A percentile compares a stretch with the other conserved stretches of the same genome.
Evolutionary conservation across 2,329 filamentous ascomycete species (phyloP).

Genomic region (Aspergillus terreus): DNA sequence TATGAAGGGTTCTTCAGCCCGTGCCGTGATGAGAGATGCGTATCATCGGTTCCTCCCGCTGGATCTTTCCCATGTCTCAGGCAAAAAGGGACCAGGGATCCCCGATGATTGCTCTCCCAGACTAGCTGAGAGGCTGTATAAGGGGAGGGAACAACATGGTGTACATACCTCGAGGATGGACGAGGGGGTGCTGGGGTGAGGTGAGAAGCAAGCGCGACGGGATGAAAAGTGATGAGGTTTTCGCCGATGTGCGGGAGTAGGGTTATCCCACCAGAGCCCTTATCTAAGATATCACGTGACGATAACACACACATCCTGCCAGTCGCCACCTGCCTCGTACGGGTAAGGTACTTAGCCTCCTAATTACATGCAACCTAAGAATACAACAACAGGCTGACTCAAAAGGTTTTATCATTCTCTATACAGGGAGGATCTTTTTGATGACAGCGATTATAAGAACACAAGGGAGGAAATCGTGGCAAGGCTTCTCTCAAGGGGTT

Average conservation of each 20-base stretch:
- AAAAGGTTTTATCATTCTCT: slow-evolving; percentile 20
- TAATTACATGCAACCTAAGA: neutral
- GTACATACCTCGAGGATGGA: slow-evolving; percentile 41
- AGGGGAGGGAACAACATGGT: slow-evolving; percentile 16
- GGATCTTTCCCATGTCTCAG: neutral
- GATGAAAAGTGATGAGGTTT: slow-evolving; percentile 21
- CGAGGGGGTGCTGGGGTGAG: slow-evolving; percentile 27
- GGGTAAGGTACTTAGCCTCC: too few species aligned
- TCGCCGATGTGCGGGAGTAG: slow-evolving; percentile 31
- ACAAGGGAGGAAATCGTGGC: slow-evolving; percentile 24
- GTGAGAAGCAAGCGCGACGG: slow-evolving; percentile 13
- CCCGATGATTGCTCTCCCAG: slow-evolving; percentile 42
- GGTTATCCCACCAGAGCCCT: slow-evolving; percentile 24
- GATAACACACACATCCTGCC: neutral
- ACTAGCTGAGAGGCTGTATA: slow-evolving; percentile 40
- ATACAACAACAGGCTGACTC: slow-evolving; percentile 5
- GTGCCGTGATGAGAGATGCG: slow-evolving; percentile 45
- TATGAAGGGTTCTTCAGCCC: slow-evolving; percentile 66
- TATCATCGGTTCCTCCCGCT: slow-evolving; percentile 33
- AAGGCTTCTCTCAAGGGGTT: slow-evolving; percentile 30
- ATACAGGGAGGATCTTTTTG: slow-evolving; percentile 24
- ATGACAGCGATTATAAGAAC: slow-evolving; percentile 18
- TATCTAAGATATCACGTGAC: slow-evolving; percentile 25
- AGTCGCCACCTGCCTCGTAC: slow-evolving; percentile 9
- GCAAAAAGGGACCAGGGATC: slow-evolving; percentile 12